phyloP scores from a whole-genome alignment of 1,284 basidiomycete species.

The Leccinum pallidistipes region DNA sequence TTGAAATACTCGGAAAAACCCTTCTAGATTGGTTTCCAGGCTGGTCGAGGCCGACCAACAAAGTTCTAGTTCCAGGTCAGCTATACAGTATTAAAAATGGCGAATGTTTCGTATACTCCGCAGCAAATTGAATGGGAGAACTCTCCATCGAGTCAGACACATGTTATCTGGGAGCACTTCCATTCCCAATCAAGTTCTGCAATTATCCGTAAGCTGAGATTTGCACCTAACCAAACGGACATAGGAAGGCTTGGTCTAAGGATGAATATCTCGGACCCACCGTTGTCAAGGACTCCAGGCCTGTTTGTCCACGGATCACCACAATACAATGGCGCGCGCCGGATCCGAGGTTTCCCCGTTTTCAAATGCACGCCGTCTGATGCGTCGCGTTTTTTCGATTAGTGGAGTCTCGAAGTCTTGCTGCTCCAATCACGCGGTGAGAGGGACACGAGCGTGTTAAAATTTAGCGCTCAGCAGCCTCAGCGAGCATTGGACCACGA shows the following conservation, averaged over 20 bases:
- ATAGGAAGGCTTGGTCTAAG: background rate
- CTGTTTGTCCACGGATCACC: background rate
- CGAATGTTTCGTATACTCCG: background rate
- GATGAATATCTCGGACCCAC: background rate
- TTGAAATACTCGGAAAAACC: background rate
- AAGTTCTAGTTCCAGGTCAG: background rate
- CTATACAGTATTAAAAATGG: background rate
- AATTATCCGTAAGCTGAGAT: background rate
- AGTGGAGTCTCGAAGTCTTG: background rate
- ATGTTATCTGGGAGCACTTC: background rate
- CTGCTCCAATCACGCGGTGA: background rate
- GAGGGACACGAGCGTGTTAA: background rate
- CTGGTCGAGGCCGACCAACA: background rate
- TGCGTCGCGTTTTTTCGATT: background rate
- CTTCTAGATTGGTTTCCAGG: background rate
- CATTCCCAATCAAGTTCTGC: background rate
- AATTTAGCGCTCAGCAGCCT: background rate
- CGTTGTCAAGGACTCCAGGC: background rate
- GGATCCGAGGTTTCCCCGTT: background rate
- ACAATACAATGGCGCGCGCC: background rate
- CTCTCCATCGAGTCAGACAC: background rate
- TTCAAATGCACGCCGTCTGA: background rate
- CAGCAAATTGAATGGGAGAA: background rate
- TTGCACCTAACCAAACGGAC: background rate
- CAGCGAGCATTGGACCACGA: background rate